Base-by-base conservation (phyloP, 2,329 filamentous ascomycete species). In the Mariannaea elegans region DNA sequence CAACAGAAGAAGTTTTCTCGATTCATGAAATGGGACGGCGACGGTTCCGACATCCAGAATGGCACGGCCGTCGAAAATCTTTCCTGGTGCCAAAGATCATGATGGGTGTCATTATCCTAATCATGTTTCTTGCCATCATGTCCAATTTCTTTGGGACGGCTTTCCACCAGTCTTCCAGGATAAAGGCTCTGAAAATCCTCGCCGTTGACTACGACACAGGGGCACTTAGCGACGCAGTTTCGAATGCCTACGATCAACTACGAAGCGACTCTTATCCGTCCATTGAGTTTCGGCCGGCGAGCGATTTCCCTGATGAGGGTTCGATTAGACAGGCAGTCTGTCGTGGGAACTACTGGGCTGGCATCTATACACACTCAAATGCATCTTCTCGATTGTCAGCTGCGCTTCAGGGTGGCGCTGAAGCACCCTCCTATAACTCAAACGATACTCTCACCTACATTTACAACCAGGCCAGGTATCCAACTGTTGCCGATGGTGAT, bases 381-480 rank as follows among this genome's bases (percentile, higher is more conserved):
- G 72, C 77, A 2, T 76, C 76, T 1, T 53, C 59, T 2, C 69
- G 72, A 18, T 64, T 78, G 8, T 64, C 68, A 16, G 59, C 65
- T 14, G 75, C 73, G 2, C 23, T 76, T 21, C 31, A 56, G 2
- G 72, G 71, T 21, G 65, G 65, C 1, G 57, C 56, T 3, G 56
- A 65, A 5, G 64, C 64, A 2, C 56, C 59, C 9, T 32, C 54
- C 7, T 80, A 76, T 65, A 65, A 78, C 59, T 59, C 73, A 14
- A 68, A 63, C 7, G 67, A 75, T 42, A 66, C 71, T 1, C 24
- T 79, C 19, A 72, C 68, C 2, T 77, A 74, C 57, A 68, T 77
- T 34, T 79, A 73, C 67, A 78, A 77, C 47, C 72, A 73, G 56
- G 72, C 74, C 2, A 70, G 73, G 12, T 80, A 77, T 29, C 69